Evolutionary conservation across 2,329 filamentous ascomycete genomes (phyloP).

Genomic region (Trichoderma semiorbis): DNA sequence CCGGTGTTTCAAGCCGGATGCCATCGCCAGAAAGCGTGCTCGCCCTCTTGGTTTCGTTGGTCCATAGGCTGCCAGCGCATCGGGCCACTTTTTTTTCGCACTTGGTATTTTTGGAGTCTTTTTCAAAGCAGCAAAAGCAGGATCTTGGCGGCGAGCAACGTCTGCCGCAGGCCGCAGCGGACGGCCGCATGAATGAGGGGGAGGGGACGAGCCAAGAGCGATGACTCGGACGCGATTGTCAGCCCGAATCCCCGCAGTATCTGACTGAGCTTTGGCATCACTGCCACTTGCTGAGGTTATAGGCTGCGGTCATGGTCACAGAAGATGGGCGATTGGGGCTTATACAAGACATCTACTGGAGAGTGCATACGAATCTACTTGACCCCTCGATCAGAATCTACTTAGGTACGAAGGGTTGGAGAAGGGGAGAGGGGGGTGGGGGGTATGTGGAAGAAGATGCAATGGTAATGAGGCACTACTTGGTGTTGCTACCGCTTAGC

Average conservation of each 20-base stretch:
- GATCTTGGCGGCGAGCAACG: background rate
- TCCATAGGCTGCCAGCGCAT: slow-evolving; percentile 10
- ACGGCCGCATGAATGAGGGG: background rate
- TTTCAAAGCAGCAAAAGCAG: background rate
- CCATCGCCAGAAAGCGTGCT: background rate
- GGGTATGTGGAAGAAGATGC: background rate
- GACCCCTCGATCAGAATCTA: background rate
- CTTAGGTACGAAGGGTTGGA: background rate
- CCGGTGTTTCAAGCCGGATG: background rate
- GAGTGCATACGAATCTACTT: background rate
- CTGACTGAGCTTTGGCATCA: background rate
- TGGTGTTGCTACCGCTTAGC: background rate
- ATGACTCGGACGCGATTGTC: background rate
- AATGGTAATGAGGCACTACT: background rate
- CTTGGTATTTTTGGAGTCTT: background rate
- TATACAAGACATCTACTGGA: background rate
- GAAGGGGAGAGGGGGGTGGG: background rate
- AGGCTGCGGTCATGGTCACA: background rate
- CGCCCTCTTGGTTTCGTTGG: background rate
- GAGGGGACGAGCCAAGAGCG: background rate
- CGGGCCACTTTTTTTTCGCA: background rate
- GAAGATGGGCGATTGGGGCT: background rate
- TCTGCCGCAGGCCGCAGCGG: slow-evolving; percentile 10
- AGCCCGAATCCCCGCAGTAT: background rate
- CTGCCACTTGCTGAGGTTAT: background rate